Evolutionary conservation across 2,329 filamentous ascomycete species (phyloP).

Genomic region (Apiospora malaysiana): DNA sequence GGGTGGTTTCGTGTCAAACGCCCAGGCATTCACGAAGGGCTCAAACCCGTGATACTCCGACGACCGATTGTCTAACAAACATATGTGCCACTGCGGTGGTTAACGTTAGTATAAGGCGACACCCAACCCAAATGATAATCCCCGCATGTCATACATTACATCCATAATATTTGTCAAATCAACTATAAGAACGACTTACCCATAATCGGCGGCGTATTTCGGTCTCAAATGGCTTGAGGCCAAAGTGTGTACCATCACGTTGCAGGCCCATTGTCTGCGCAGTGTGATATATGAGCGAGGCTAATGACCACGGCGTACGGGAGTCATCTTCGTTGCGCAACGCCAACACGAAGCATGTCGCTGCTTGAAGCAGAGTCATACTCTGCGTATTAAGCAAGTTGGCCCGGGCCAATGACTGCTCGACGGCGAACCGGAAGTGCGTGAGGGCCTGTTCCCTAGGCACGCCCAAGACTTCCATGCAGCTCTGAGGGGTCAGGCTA

Average conservation of each 20-base stretch:
- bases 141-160: not conserved
- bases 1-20: constrained; percentile 7
- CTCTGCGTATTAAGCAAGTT: constrained; percentile 15
- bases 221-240: constrained; percentile 16
- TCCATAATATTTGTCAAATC: no score
- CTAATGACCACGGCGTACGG: constrained; percentile 13
- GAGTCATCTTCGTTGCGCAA: constrained; percentile 17
- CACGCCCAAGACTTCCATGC: not conserved
- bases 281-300: constrained; percentile 6
- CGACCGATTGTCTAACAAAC: constrained; percentile 13
- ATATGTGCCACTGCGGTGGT: constrained; percentile 4
- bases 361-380: constrained; percentile 10
- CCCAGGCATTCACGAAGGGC: not conserved
- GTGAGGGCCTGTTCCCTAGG: not conserved
- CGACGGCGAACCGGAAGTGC: constrained; percentile 9
- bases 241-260: constrained; percentile 21
- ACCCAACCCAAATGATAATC: no score
- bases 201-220: constrained; percentile 18
- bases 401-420: constrained; percentile 14
- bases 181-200: not conserved
- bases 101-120: not conserved
- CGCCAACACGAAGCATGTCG: constrained; percentile 5
- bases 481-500: not conserved
- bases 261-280: constrained; percentile 19
- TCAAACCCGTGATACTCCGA: constrained; percentile 17